Percentiles rank a stretch among this genome's conserved stretches.
Conservation (phyloP, 768 basidiomycete genomes). For the Postia placenta region DNA sequence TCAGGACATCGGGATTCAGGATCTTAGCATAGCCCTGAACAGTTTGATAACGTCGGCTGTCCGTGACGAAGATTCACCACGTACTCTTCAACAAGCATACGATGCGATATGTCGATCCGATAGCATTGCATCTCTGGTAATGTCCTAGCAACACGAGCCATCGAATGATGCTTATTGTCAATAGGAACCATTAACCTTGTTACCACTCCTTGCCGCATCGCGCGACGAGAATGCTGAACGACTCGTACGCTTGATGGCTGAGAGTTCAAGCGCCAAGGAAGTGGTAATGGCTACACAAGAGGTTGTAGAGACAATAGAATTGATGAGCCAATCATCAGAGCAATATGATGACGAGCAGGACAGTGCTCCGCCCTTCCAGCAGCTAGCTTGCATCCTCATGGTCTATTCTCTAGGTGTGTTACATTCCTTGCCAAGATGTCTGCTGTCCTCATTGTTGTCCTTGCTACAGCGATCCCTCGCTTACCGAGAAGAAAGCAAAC, state of each 20-base stretch:
- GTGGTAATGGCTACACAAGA: conserved; percentile 36
- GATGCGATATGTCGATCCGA: conserved; percentile 11
- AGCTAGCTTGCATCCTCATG: too few species aligned
- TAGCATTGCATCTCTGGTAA: conserved; percentile 13
- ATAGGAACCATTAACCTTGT: conserved; percentile 35
- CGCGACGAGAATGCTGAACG: conserved; percentile 22
- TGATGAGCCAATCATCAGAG: too few species aligned
- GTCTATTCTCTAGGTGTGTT: too few species aligned
- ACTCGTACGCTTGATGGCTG: conserved; percentile 28
- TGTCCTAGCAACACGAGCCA: background rate
- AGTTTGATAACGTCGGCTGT: conserved; percentile 13
- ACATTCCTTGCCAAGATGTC: too few species aligned
- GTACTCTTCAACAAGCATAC: conserved; percentile 7
- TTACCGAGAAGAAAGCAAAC: conserved; percentile 14
- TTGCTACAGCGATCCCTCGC: conserved; percentile 21
- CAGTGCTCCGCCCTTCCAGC: too few species aligned
- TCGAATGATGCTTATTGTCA: too few species aligned
- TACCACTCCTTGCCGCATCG: conserved; percentile 31
- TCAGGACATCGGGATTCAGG: conserved; percentile 12
- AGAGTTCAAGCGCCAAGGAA: conserved; percentile 33
- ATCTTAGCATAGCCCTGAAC: conserved; percentile 12
- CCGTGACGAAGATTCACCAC: conserved; percentile 10
- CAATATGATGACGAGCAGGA: too few species aligned
- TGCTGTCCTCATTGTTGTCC: too few species aligned
- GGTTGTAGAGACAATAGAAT: conserved; percentile 27